Evolutionary conservation across 208 protist species (phyloP), one percentile per base, ranked within the genome.

Genomic region (Acanthamoeba triangularis): DNA sequence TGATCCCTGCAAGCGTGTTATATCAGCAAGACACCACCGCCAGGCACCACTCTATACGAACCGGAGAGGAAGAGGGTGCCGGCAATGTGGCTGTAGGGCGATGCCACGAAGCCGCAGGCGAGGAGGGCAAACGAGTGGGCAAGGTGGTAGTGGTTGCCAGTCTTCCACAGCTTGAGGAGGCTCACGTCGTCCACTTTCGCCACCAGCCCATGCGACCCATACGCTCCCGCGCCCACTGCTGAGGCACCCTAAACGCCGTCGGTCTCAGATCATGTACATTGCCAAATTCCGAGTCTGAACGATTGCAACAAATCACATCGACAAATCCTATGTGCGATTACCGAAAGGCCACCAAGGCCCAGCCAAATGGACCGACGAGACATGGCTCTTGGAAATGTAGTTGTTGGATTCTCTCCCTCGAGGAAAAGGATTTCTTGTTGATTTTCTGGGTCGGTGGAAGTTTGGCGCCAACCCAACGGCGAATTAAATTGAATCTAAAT

Each of bases 41-140:
- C 20, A n/a, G 72, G 10, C 25, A 44, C 16, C 25, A 23, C 14
- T 11, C 10, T 1, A 23, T 18, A 35, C 7, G 41, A 20, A 87
- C 78, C 78, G 23, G 47, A 52, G 52, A 87, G 78, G 52, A 87
- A 87, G 47, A 87, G 78, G n/a, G 52, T n/a, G 47, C 78, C 78
- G 25, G 78, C 78, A 18, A 87, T 37, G 78, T 87, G 78, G 52
- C 47, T 63, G 78, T 37, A 87, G 11, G 78, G 78, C 16, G 78
- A 61, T 6, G 78, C 78, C 47, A 87, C 47, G 47, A 87, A 59
- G 25, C 47, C 78, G 52, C 78, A 87, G 23, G 78, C 78, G 7
- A 87, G 47, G 10, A 87, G 41, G 78, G 78, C 47, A 7, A 61
- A 52, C 7, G 78, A 87, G 78, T 87, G 78, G 5, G 33, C 37